Conservation (phyloP, 2,329 filamentous ascomycete species). For the Aspergillus eucalypticola region DNA sequence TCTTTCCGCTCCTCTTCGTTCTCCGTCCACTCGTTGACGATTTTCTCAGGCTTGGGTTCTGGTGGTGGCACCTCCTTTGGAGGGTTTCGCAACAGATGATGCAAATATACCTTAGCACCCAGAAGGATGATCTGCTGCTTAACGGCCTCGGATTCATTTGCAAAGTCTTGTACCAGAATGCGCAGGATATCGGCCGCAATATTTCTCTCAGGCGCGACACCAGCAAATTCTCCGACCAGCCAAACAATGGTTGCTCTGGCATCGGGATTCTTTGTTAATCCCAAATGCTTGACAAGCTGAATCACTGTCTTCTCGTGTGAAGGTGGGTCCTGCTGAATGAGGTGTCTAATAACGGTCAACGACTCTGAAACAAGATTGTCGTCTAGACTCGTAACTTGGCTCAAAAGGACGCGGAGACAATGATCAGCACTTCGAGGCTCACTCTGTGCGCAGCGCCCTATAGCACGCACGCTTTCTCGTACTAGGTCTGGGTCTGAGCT, state of each 20-base stretch:
- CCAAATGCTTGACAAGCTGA: slow-evolving; percentile 84
- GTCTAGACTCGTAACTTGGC: slow-evolving; percentile 85
- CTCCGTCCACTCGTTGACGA: slow-evolving; percentile 35
- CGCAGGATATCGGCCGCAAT: slow-evolving; percentile 91
- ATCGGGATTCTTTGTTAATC: slow-evolving; percentile 81
- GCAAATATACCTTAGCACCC: slow-evolving; percentile 94
- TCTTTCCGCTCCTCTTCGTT: slow-evolving; percentile 27
- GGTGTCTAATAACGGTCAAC: slow-evolving; percentile 88
- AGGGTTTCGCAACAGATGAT: slow-evolving; percentile 66
- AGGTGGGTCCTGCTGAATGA: slow-evolving; percentile 87
- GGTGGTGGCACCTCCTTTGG: slow-evolving; percentile 27
- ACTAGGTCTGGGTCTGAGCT: slow-evolving; percentile 74
- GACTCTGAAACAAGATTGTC: slow-evolving; percentile 88
- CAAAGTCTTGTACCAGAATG: slow-evolving; percentile 82
- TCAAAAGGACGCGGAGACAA: slow-evolving; percentile 78
- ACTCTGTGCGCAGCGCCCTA: slow-evolving; percentile 87
- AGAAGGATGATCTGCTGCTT: slow-evolving; percentile 90
- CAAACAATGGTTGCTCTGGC: slow-evolving; percentile 94
- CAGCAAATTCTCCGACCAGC: slow-evolving; percentile 93
- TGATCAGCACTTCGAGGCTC: slow-evolving; percentile 69
- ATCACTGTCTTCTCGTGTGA: slow-evolving; percentile 84
- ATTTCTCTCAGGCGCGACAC: slow-evolving; percentile 75
- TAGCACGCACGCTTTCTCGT: slow-evolving; percentile 85
- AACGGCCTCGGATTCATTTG: slow-evolving; percentile 77
- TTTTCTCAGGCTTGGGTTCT: slow-evolving; percentile 18